Conservation (phyloP, 2,329 filamentous ascomycete genomes). For the Diplocarpon rosae region DNA sequence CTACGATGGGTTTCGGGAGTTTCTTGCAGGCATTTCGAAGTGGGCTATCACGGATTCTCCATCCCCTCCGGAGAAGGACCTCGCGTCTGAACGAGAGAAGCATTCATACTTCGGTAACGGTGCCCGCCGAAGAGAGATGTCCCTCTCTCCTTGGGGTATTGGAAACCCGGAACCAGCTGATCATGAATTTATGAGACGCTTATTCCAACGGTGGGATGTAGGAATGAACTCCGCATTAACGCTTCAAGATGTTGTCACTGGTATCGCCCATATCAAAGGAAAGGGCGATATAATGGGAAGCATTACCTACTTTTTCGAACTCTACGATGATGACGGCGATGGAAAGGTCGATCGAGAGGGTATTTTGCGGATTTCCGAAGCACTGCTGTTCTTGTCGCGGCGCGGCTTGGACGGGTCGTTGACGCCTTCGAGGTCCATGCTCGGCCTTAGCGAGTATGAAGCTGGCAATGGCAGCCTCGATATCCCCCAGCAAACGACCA, state of each 20-base stretch:
- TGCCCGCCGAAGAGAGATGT: conserved; percentile 30
- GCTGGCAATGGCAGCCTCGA: conserved; percentile 27
- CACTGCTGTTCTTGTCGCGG: conserved; percentile 81
- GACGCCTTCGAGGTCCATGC: conserved; percentile 50
- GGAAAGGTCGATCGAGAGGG: conserved; percentile 91
- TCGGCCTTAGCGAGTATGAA: conserved; percentile 38
- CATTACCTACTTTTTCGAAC: conserved; percentile 94
- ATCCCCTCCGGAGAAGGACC: conserved; percentile 39
- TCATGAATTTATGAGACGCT: conserved; percentile 82
- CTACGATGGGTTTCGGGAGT: conserved; percentile 91
- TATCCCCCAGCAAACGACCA: conserved; percentile 46
- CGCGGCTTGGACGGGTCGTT: conserved; percentile 71
- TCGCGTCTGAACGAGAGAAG: conserved; percentile 40
- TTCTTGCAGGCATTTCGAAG: conserved; percentile 76
- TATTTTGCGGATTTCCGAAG: conserved; percentile 88
- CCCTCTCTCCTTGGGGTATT: conserved; percentile 41
- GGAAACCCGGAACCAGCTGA: conserved; percentile 64
- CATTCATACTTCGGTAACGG: conserved; percentile 51
- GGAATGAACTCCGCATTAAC: conserved; percentile 68
- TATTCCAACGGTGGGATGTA: conserved; percentile 83
- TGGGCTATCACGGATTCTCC: conserved; percentile 91
- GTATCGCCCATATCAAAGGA: conserved; percentile 83
- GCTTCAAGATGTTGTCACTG: conserved; percentile 84
- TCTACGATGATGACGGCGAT: conserved; percentile 88
- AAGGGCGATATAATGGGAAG: conserved; percentile 94